Percentiles rank a stretch among this genome's conserved stretches.
phyloP scores from a whole-genome alignment of 2,329 filamentous ascomycete genomes.

The Cercospora zeina region DNA sequence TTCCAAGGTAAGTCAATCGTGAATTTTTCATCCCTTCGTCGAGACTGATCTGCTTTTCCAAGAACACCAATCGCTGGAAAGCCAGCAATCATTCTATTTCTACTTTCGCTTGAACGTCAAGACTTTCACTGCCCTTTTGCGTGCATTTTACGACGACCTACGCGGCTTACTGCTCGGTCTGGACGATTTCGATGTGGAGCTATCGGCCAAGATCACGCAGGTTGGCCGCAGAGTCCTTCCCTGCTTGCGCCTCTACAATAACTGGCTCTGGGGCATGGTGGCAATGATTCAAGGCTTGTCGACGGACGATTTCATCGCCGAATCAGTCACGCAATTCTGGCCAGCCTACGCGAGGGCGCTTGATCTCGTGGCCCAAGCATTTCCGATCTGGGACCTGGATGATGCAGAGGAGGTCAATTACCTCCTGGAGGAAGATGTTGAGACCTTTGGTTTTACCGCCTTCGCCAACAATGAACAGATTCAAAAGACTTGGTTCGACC shows the following conservation, averaged over 20 bases:
- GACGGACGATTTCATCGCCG: constrained; percentile 56
- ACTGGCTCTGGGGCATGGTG: constrained; percentile 63
- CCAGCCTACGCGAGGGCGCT: constrained; percentile 64
- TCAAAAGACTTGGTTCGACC: constrained; percentile 54
- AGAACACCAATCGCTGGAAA: constrained; percentile 27
- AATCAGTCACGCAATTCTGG: constrained; percentile 64
- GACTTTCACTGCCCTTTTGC: constrained; percentile 71
- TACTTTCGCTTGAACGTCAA: constrained; percentile 76
- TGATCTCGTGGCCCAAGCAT: constrained; percentile 58
- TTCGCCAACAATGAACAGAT: constrained; percentile 46
- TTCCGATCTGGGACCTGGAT: constrained; percentile 57
- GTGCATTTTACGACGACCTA: constrained; percentile 69
- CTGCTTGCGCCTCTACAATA: constrained; percentile 65
- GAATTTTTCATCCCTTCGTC: neutral
- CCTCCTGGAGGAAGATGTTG: constrained; percentile 67
- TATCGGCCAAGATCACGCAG: constrained; percentile 29
- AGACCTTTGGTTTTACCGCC: constrained; percentile 65
- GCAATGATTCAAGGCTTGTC: constrained; percentile 56
- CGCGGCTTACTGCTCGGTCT: constrained; percentile 47
- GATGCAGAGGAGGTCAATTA: constrained; percentile 56
- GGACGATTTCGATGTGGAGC: constrained; percentile 51
- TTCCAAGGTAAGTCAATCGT: constrained; percentile 54
- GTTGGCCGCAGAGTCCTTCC: constrained; percentile 58
- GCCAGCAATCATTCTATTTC: constrained; percentile 54
- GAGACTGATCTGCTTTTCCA: constrained; percentile 5